Base-by-base conservation (phyloP, 2,329 filamentous ascomycete species). In the Aspergillus sp. region DNA sequence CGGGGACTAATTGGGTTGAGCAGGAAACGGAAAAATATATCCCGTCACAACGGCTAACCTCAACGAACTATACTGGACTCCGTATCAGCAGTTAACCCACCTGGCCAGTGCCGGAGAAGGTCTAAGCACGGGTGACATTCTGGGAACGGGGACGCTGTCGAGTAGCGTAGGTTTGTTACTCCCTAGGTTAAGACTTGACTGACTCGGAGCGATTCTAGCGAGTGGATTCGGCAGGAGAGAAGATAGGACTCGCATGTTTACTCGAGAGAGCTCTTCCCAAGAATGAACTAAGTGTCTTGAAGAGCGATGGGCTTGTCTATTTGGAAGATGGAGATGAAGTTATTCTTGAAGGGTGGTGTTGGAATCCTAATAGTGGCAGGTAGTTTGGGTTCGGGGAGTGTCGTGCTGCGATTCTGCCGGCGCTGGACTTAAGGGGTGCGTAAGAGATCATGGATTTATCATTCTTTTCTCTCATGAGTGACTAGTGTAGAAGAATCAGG, bases 51-150 rank as follows among this genome's bases (percentile, higher is more conserved):
- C 59, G 36, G 67, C 62, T 18, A 70, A 71, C 42, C 62, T 70
- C 2, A 67, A 65, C 12, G 63, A 67, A 22, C 58, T 70, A 10
- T 69, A 69, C 51, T 70, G 69, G 69, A 70, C 66, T 5, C 69
- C 68, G 1, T 65, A 63, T 47, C 69, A 71, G 54, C 63, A 67
- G 49, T 32, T 71, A 16, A 59, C 66, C 0, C 67, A 71, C 46
- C 59, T 68, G 1, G 60, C 61, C 10, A 64, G 60, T 31, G 68
- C 69, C 0, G 66, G 64, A 4, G 67, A 66, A 32, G 69, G 67
- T 0, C 31, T 71, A 16, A 59, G 45, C 12, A 61, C 64, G 2
- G 69, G 69, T 2, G 69, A 71, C 57, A 61, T 68, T 2, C 66
- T 71, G 42, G 69, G 67, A 4, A 70, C 69, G 10, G 69, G 69